Conservation (phyloP, 345 rosid genomes). For the Sisymbrium irio region DNA sequence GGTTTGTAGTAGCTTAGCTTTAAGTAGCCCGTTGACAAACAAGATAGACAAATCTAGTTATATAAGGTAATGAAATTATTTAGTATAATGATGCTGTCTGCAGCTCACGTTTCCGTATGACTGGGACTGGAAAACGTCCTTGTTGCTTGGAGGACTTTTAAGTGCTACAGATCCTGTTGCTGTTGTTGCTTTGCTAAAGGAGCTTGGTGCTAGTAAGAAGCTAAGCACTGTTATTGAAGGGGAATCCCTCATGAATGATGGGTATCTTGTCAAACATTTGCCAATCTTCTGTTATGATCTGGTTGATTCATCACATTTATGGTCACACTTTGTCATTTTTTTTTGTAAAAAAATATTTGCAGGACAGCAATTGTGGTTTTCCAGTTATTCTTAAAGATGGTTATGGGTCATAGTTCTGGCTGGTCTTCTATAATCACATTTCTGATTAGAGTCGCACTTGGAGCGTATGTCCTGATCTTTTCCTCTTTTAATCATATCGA, state of each 20-base stretch:
- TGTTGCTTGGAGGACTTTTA: slow-evolving; percentile 94
- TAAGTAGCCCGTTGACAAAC: neutral
- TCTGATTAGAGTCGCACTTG: slow-evolving; percentile 68
- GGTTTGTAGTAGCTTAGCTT: slow-evolving; percentile 40
- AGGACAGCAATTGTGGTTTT: slow-evolving; percentile 96
- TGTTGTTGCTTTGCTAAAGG: slow-evolving; percentile 90
- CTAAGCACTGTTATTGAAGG: slow-evolving; percentile 93
- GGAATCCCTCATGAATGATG: slow-evolving; percentile 98
- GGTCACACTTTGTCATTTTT: neutral
- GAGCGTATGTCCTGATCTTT: slow-evolving; percentile 72
- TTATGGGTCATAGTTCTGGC: slow-evolving; percentile 56
- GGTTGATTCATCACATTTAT: neutral
- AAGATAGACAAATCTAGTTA: neutral
- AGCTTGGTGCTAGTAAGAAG: slow-evolving; percentile 98
- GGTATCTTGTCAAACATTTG: slow-evolving; percentile 40
- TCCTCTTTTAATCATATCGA: neutral
- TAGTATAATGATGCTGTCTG: slow-evolving; percentile 7
- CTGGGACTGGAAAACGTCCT: slow-evolving; percentile 91
- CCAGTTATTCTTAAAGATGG: slow-evolving; percentile 87
- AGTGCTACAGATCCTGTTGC: slow-evolving; percentile 99
- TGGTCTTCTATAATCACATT: slow-evolving; percentile 61
- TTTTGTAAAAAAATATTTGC: slow-evolving; percentile 30
- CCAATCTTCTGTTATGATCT: neutral
- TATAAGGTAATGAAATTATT: neutral
- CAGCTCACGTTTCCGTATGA: slow-evolving; percentile 84